Evolutionary conservation across 192 early-diverging fungal species (phyloP), one percentile per base, ranked within the genome.

Genomic region (Coemansia sp.): DNA sequence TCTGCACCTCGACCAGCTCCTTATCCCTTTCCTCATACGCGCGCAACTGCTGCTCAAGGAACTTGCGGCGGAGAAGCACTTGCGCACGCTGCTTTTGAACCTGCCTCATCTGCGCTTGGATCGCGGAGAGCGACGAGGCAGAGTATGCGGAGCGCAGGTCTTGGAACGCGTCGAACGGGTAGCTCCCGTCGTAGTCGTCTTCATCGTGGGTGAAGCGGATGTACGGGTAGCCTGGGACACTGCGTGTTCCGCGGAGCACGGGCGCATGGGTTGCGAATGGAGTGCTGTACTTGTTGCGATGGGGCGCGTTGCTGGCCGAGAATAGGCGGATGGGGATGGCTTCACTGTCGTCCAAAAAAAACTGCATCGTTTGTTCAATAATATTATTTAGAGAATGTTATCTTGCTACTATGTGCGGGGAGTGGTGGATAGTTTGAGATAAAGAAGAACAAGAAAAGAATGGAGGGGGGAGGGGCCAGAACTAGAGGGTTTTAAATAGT

Each of bases 281-380:
- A 5, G 55, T 1, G n/a, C n/a, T n/a, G 30, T 38, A 32, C 1
- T 25, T 23, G 48, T 30, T 38, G 10, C 45, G 67, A 14, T 28
- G 54, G 12, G 67, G 65, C n/a, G 75, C 75, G 54, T 61, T 77
- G 56, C 57, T 60, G 7, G 68, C 42, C 0, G 75, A 56, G 44
- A 60, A 70, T 24, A 78, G 62, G 38, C 55, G 51, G 55, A 78
- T 71, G 24, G 75, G 75, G 5, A 55, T 21, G 4, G 61, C 23
- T 47, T 54, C 55, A 45, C 46, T 59, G 44, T 75, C 72, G 31
- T 68, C 65, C 16, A 78, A 48, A 12, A 60, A 78, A 38, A 78
- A 78, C 54, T 78, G 69, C 75, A 78, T 78, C 2, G 21, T 61
- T 45, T n/a, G n/a, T n/a, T n/a, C n/a, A n/a, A n/a, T n/a, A n/a